A percentile compares a stretch with the other conserved stretches of the same genome.
phyloP scores from a whole-genome alignment of 192 early-diverging fungal genomes.

The Phycomyces blakesleeanus region DNA sequence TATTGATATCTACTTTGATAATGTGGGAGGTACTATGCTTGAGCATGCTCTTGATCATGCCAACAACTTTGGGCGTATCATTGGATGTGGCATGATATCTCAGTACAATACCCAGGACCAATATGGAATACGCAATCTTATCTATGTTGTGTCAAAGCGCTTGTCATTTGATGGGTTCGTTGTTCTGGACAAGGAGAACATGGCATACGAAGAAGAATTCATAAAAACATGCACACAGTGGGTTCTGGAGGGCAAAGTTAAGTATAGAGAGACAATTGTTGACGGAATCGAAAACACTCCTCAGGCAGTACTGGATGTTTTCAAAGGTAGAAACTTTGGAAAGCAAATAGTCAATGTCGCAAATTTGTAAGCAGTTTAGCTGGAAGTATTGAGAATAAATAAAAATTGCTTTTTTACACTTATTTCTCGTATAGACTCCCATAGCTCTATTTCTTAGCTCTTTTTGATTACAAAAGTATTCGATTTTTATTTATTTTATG shows the following conservation, averaged over 20 bases:
- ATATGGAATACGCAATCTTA: slow-evolving; percentile 53
- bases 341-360: slow-evolving; percentile 55
- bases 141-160: slow-evolving; percentile 50
- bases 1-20: slow-evolving; percentile 86
- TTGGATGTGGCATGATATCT: slow-evolving; percentile 71
- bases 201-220: slow-evolving; percentile 47
- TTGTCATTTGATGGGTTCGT: slow-evolving; percentile 64
- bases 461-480: no score
- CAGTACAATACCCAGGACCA: slow-evolving; percentile 56
- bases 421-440: no score
- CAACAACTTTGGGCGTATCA: slow-evolving; percentile 64
- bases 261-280: slow-evolving; percentile 51
- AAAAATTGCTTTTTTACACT: no score
- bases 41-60: slow-evolving; percentile 64
- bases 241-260: slow-evolving; percentile 56
- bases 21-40: slow-evolving; percentile 76
- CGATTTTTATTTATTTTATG: no score
- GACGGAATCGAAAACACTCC: slow-evolving; percentile 65
- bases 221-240: slow-evolving; percentile 49
- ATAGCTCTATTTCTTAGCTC: no score
- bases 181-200: slow-evolving; percentile 45
- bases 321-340: slow-evolving; percentile 64
- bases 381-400: no score
- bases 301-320: slow-evolving; percentile 54
- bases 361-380: no score